phyloP scores from a whole-genome alignment of 352 stramenopile genomes.

The Phytophthora hybrid region DNA sequence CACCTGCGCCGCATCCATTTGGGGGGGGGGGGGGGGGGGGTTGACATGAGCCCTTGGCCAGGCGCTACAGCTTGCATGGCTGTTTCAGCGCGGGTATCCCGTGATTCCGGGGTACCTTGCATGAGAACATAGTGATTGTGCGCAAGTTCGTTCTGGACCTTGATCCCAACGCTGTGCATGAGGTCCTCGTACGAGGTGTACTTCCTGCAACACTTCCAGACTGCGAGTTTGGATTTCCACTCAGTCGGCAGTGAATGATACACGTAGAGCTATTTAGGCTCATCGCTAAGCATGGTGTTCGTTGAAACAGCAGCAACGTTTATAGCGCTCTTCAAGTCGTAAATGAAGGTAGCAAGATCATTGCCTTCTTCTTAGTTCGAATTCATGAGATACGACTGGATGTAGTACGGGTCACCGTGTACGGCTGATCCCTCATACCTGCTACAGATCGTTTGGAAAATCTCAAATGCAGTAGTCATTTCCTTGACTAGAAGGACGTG shows the following conservation, averaged over 20 bases:
- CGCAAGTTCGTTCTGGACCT: conserved; percentile 17
- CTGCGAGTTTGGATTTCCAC: not conserved
- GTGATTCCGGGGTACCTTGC: conserved; percentile 19
- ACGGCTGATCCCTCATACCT: conserved; percentile 12
- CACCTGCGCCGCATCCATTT: conserved; percentile 2
- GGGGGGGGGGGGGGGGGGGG: not conserved
- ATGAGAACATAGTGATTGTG: conserved; percentile 19
- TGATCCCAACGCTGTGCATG: conserved; percentile 16
- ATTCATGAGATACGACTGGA: conserved; percentile 22
- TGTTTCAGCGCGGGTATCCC: conserved; percentile 13
- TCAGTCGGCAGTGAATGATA: not conserved
- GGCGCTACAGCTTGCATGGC: conserved; percentile 3
- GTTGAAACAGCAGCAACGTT: too few species aligned
- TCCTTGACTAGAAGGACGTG: conserved; percentile 24
- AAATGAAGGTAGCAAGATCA: not conserved
- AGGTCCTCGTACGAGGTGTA: conserved; percentile 22
- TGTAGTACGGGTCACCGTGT: conserved; percentile 27
- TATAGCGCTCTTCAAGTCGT: too few species aligned
- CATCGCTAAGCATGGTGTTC: not conserved
- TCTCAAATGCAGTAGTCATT: conserved; percentile 18
- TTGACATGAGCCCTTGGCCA: not conserved
- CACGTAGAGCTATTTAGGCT: conserved; percentile 5
- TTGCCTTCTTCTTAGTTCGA: not conserved
- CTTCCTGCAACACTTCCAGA: conserved; percentile 6
- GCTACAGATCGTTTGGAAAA: conserved; percentile 19